Conservation (phyloP, 2,329 filamentous ascomycete genomes). For the Penicillium sclerotiorum region DNA sequence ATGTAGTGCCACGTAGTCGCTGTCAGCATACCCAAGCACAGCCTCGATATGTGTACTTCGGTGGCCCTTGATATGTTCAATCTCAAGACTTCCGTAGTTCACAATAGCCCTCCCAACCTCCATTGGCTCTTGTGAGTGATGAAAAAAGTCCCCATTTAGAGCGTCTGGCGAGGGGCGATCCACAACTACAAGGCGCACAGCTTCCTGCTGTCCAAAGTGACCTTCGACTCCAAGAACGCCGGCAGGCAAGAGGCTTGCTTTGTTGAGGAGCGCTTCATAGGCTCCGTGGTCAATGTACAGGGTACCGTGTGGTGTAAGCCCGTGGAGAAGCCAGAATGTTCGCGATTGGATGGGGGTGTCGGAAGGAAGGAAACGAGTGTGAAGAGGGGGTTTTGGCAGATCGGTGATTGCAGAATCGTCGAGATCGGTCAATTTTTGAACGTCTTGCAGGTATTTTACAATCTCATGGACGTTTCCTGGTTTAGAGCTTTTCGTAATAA, state of each 20-base stretch:
- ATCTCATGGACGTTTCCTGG: slow-evolving; percentile 90
- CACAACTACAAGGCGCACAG: slow-evolving; percentile 82
- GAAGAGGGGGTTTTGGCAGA: slow-evolving; percentile 65
- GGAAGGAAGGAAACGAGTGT: slow-evolving; percentile 90
- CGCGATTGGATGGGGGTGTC: slow-evolving; percentile 84
- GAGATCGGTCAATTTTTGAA: slow-evolving; percentile 43
- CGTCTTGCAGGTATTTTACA: slow-evolving; percentile 74
- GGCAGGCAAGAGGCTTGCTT: slow-evolving; percentile 84
- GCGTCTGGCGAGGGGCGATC: slow-evolving; percentile 55
- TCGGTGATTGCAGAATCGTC: neutral
- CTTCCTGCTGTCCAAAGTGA: slow-evolving; percentile 87
- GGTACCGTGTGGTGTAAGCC: slow-evolving; percentile 84
- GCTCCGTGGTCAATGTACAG: slow-evolving; percentile 93
- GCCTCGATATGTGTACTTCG: slow-evolving; percentile 79
- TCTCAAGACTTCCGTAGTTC: slow-evolving; percentile 88
- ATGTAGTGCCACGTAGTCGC: slow-evolving; percentile 86
- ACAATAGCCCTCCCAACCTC: slow-evolving; percentile 90
- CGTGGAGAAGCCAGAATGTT: slow-evolving; percentile 96
- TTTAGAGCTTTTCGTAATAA: slow-evolving; percentile 92
- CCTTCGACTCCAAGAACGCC: slow-evolving; percentile 91
- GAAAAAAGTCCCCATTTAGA: slow-evolving; percentile 43
- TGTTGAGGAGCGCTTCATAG: slow-evolving; percentile 74
- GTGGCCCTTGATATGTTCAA: slow-evolving; percentile 79
- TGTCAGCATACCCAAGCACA: slow-evolving; percentile 87
- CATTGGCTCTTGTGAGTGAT: slow-evolving; percentile 48